Conservation (phyloP, 345 rosid genomes). For the Populus nigra region DNA sequence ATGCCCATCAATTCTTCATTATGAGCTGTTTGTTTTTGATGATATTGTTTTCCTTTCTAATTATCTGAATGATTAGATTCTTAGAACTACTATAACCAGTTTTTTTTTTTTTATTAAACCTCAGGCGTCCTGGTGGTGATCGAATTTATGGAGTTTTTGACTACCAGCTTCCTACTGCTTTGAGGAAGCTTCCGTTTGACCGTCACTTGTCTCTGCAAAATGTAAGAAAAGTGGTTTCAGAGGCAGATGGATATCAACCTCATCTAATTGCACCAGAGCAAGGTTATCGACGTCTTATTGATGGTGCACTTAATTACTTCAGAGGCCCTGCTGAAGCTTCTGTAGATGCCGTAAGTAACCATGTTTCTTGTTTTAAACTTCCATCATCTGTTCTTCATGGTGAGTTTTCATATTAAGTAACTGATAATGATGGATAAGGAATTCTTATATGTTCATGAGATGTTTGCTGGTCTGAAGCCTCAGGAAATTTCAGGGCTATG, state of each 20-base stretch:
- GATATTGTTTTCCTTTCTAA: neutral
- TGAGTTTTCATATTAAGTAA: neutral
- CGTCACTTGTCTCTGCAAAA: slow-evolving; percentile 59
- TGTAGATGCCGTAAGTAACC: slow-evolving; percentile 63
- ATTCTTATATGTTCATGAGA: neutral
- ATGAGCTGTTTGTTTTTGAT: neutral
- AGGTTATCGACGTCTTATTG: slow-evolving; percentile 63
- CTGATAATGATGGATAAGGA: neutral
- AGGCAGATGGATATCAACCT: slow-evolving; percentile 77
- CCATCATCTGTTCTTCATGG: neutral
- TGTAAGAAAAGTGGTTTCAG: slow-evolving; percentile 58
- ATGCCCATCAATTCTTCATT: neutral
- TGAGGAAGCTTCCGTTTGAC: slow-evolving; percentile 65
- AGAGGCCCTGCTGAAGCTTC: slow-evolving; percentile 72
- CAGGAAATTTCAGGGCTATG: neutral
- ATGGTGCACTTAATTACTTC: slow-evolving; percentile 55
- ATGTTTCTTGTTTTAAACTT: neutral
- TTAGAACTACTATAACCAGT: neutral
- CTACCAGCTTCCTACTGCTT: slow-evolving; percentile 62
- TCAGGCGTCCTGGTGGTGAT: slow-evolving; percentile 72
- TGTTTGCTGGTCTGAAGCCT: neutral
- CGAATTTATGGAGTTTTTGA: slow-evolving; percentile 62
- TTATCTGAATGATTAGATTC: neutral
- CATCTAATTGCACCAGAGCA: slow-evolving; percentile 75
- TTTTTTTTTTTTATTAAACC: neutral